These are phyloP conservation scores for Paramecium caudatum DNA, from an alignment of 73 alveolate species.

Conservation along the genomic window DNA sequence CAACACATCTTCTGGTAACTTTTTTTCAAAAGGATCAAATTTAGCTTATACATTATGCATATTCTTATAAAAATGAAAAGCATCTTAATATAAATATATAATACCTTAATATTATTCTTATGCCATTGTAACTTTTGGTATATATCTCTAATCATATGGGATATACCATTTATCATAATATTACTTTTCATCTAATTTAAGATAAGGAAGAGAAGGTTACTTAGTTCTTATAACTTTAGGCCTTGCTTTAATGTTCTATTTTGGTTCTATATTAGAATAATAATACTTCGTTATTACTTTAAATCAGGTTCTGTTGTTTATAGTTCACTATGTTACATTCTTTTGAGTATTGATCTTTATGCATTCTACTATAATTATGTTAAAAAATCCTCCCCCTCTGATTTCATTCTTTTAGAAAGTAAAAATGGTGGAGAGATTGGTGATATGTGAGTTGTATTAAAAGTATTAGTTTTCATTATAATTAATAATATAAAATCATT, in stretches of 20 bases:
- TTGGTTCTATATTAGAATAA: not conserved
- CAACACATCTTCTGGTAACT: constrained; percentile 19
- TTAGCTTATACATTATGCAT: not conserved
- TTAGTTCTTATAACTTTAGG: constrained; percentile 50
- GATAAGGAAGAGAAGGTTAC: constrained; percentile 64
- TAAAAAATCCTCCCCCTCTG: constrained; percentile 28
- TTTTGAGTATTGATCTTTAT: not conserved
- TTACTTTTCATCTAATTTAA: not conserved
- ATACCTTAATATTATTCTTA: constrained; percentile 16
- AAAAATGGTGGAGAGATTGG: constrained; percentile 38
- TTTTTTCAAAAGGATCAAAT: constrained; percentile 9
- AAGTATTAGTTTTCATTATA: not conserved
- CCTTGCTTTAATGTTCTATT: constrained; percentile 14
- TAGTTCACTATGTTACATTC: constrained; percentile 19
- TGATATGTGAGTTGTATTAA: not conserved
- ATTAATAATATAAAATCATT: too few relatives aligned
- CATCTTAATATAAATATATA: not conserved
- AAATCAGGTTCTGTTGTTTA: constrained; percentile 1
- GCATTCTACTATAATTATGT: not conserved
- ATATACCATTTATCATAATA: constrained; percentile 69
- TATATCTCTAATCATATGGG: constrained; percentile 64
- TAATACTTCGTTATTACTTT: not conserved
- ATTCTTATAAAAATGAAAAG: constrained; percentile 34
- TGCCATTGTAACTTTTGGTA: not conserved
- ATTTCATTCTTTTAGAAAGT: not conserved